Evolutionary conservation across 208 protist species (phyloP), one percentile per base, ranked within the genome.

Genomic region (Acanthamoeba lugdunensis): DNA sequence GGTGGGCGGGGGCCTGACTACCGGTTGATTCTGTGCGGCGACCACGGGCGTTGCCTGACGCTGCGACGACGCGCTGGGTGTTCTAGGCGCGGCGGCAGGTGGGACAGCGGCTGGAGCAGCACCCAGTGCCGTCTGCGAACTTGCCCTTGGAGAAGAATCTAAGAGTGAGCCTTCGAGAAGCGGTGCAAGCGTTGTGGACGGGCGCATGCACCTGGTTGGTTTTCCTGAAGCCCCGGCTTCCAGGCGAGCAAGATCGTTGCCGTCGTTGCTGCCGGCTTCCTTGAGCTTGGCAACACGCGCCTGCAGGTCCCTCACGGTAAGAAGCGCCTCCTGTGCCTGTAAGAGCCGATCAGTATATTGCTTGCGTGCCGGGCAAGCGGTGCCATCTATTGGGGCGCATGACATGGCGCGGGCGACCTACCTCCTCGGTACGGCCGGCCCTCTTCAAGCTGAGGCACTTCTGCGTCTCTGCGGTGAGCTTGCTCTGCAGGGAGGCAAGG

Each of bases 1-100:
- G 9, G 54, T 45, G 4, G n/a, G 23, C 28, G 50, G n/a, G 21
- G 28, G 25, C 81, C 37, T 88, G 23, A 45, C 7, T 33, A 45
- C 45, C n/a, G 81, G 50, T 88, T 88, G 71, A 48, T 81, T 81
- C 28, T 81, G 71, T 52, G 28, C 33, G 28, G 71, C 69, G 69
- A n/a, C 63, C n/a, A 69, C 25, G 25, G 63, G 63, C 63, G 63
- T 61, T 23, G 56, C 16, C 56, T 23, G 56, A 23, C 63, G 63
- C 63, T 69, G n/a, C 21, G 63, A 30, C 63, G 63, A 4, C 21
- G 25, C 33, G 25, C 71, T 81, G 41, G 71, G 11, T 14, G 9
- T 81, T 28, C 71, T 37, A 0, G 18, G 71, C 4, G 71, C 71
- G 30, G 71, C 41, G 28, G 33, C 71, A 52, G 71, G 37, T 18